Evolutionary conservation across 805 yeast species (phyloP).

Genomic region (Kluyveromyces siamensis): DNA sequence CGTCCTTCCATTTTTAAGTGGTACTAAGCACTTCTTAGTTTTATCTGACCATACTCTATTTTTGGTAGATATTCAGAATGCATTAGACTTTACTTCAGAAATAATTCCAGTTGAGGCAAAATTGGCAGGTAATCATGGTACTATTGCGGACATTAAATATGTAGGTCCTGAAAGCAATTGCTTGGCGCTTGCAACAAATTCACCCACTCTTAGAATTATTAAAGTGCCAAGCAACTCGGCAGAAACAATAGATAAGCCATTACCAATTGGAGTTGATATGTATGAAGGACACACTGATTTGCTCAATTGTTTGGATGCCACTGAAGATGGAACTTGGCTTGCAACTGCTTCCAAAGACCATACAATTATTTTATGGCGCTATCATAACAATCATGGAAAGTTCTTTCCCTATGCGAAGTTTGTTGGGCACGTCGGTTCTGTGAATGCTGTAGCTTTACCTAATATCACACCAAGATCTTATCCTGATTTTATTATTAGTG

Average conservation of each 20-base stretch:
- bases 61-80: slow-evolving; percentile 32
- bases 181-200: slow-evolving; percentile 86
- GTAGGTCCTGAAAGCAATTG: slow-evolving; percentile 51
- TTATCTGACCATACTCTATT: slow-evolving; percentile 80
- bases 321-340: slow-evolving; percentile 79
- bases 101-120: slow-evolving; percentile 40
- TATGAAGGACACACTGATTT: slow-evolving; percentile 81
- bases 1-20: slow-evolving; percentile 34
- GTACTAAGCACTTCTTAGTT: slow-evolving; percentile 39
- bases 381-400: slow-evolving; percentile 34
- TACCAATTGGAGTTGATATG: slow-evolving; percentile 50
- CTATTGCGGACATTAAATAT: slow-evolving; percentile 79
- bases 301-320: slow-evolving; percentile 68
- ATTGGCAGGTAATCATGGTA: slow-evolving; percentile 92
- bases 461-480: slow-evolving; percentile 33
- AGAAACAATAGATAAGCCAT: slow-evolving; percentile 3
- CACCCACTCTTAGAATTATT: slow-evolving; percentile 76
- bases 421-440: slow-evolving; percentile 80
- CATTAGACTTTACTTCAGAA: slow-evolving; percentile 24
- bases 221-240: slow-evolving; percentile 25
- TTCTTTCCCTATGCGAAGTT: slow-evolving; percentile 49
- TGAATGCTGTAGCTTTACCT: slow-evolving; percentile 75
- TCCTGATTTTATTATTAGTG: slow-evolving; percentile 74
- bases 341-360: slow-evolving; percentile 89
- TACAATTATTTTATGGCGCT: slow-evolving; percentile 77